Evolutionary conservation across 306 rosid genomes (phyloP).

Genomic region (Mimosa bimucronata): DNA sequence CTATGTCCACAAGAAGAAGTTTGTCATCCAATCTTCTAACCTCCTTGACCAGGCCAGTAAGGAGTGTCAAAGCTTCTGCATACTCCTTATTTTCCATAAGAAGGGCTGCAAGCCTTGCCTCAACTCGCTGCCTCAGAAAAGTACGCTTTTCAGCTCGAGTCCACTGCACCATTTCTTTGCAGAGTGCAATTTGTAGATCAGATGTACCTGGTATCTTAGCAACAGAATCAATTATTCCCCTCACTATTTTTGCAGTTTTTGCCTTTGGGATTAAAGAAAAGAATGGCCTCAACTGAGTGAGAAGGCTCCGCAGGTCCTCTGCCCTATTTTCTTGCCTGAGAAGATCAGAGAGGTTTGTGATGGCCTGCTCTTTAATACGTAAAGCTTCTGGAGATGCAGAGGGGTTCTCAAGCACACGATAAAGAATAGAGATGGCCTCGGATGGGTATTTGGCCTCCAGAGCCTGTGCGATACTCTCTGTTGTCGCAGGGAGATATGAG

Average conservation of each 20-base stretch:
- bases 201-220: conserved; percentile 89
- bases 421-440: conserved; percentile 75
- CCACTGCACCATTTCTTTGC: conserved; percentile 97
- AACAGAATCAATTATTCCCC: conserved; percentile 81
- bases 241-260: conserved; percentile 92
- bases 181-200: conserved; percentile 81
- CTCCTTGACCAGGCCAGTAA: conserved; percentile 85
- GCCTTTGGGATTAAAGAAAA: conserved; percentile 90
- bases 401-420: conserved; percentile 75
- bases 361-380: conserved; percentile 85
- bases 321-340: conserved; percentile 84
- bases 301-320: conserved; percentile 91
- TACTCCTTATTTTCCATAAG: conserved; percentile 92
- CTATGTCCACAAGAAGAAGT: conserved; percentile 95
- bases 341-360: conserved; percentile 72
- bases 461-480: conserved; percentile 74
- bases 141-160: conserved; percentile 92
- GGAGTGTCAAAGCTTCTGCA: conserved; percentile 81
- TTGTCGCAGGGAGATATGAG: conserved; percentile 79
- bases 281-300: conserved; percentile 90
- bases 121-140: conserved; percentile 89
- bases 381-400: conserved; percentile 86
- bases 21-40: conserved; percentile 96
- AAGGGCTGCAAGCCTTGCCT: conserved; percentile 94
- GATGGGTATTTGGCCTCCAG: conserved; percentile 70